Conservation (phyloP, 192 early-diverging fungal species). For the Umbelopsis sp. region DNA sequence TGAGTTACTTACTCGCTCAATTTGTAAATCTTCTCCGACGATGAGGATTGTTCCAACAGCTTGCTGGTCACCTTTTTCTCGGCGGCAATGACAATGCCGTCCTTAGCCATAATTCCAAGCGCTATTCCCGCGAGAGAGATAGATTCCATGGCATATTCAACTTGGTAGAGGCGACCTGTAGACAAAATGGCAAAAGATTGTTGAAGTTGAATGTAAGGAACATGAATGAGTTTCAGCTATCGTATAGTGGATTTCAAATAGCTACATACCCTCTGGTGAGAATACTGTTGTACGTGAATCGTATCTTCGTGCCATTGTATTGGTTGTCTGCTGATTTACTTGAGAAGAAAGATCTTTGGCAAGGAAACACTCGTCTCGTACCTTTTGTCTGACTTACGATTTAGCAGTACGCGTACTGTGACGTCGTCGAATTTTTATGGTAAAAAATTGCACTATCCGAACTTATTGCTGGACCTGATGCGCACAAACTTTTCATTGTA, state of each 20-base stretch:
- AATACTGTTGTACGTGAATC: conserved; percentile 99
- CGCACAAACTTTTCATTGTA: too few relatives aligned
- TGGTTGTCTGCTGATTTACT: not conserved
- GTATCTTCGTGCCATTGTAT: conserved; percentile 92
- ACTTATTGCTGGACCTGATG: too few relatives aligned
- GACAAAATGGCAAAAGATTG: too few relatives aligned
- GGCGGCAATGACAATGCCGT: conserved; percentile 96
- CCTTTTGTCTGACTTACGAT: conserved; percentile 1
- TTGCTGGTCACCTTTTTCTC: conserved; percentile 95
- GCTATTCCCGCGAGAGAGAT: conserved; percentile 96
- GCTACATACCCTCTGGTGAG: conserved; percentile 90
- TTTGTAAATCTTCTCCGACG: conserved; percentile 95
- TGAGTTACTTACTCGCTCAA: conserved; percentile 79
- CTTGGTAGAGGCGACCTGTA: conserved; percentile 95
- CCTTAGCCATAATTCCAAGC: conserved; percentile 87
- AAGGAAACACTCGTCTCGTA: not conserved
- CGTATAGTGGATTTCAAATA: not conserved
- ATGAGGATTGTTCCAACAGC: conserved; percentile 82
- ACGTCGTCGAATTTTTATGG: conserved; percentile 6
- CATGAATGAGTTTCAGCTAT: too few relatives aligned
- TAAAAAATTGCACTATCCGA: not conserved
- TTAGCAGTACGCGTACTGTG: conserved; percentile 17
- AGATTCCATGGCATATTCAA: conserved; percentile 99
- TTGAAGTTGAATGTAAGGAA: too few relatives aligned
- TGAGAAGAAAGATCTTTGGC: not conserved